Evolutionary conservation across 1,284 basidiomycete species (phyloP), one percentile per base, ranked within the genome.

Genomic region (Ceratobasidium sp.): DNA sequence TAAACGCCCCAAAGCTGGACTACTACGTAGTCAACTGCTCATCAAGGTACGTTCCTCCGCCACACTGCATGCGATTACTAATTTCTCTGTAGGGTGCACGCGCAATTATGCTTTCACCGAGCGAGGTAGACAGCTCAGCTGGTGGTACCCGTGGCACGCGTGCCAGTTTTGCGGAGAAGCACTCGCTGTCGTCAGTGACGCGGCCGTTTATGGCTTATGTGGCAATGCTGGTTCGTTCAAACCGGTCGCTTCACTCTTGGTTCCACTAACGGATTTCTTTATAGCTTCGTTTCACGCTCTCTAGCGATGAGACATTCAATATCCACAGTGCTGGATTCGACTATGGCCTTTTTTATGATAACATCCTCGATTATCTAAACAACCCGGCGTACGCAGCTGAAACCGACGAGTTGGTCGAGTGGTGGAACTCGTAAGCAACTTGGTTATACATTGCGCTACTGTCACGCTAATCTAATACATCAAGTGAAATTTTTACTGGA

Each of bases 381-480:
- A 22, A 66, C 11, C 64, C 50, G 5, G 50, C 29, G 2, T 66
- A 51, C 64, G 41, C 51, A n/a, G 48, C 19, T 1, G 64, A 66
- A 15, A 66, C 27, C 11, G 64, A 66, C 19, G n/a, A 54, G n/a
- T 15, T 66, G n/a, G 36, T 66, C 2, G n/a, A 53, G 2, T 66
- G 64, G 64, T 66, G 64, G 64, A 54, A 66, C 15, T 22, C n/a
- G 64, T 66, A 24, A 29, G n/a, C n/a, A n/a, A n/a, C n/a, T n/a
- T n/a, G n/a, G n/a, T n/a, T n/a, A n/a, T n/a, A n/a, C n/a, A n/a
- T n/a, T n/a, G n/a, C n/a, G n/a, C n/a, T n/a, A n/a, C n/a, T n/a
- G n/a, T n/a, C n/a, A n/a, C n/a, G n/a, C n/a, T n/a, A n/a, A n/a
- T n/a, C n/a, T n/a, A n/a, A n/a, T n/a, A n/a, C n/a, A n/a, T n/a